These are phyloP conservation scores for Diaporthe sp. DNA, from an alignment of 2,329 filamentous ascomycete genomes.

Conservation along the genomic window DNA sequence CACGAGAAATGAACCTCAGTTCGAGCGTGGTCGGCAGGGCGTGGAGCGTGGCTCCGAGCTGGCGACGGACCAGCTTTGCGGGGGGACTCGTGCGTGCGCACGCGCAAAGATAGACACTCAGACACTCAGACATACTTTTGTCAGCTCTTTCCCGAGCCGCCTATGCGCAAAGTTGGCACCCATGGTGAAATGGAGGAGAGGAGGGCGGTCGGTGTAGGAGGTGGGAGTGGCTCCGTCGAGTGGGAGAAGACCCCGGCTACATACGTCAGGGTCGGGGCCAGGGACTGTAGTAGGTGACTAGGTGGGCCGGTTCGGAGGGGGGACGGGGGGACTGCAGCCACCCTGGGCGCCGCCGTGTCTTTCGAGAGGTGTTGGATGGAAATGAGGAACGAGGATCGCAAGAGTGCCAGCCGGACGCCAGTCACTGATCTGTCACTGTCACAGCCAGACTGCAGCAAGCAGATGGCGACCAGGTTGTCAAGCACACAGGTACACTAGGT, in stretches of 20 bases:
- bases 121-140: conserved; percentile 60
- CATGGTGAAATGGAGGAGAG: conserved; percentile 48
- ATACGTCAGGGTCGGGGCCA: conserved; percentile 30
- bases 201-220: neutral
- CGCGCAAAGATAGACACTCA: neutral
- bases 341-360: conserved; percentile 15
- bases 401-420: neutral
- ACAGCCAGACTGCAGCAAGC: neutral
- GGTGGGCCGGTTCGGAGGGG: conserved; percentile 3
- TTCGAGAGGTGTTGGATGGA: neutral
- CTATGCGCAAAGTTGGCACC: conserved; percentile 66
- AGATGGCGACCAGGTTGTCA: neutral
- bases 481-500: neutral
- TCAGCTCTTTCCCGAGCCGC: conserved; percentile 71
- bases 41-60: neutral
- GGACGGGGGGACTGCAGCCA: conserved; percentile 9
- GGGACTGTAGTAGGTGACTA: conserved; percentile 7
- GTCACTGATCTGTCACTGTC: neutral
- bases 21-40: conserved; percentile 1
- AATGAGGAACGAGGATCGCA: neutral
- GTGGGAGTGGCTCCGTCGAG: conserved; percentile 4
- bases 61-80: neutral
- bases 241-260: conserved; percentile 20
- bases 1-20: neutral
- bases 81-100: neutral